Evolutionary conservation across 306 rosid genomes (phyloP).

Genomic region (Astragalus membranaceus): DNA sequence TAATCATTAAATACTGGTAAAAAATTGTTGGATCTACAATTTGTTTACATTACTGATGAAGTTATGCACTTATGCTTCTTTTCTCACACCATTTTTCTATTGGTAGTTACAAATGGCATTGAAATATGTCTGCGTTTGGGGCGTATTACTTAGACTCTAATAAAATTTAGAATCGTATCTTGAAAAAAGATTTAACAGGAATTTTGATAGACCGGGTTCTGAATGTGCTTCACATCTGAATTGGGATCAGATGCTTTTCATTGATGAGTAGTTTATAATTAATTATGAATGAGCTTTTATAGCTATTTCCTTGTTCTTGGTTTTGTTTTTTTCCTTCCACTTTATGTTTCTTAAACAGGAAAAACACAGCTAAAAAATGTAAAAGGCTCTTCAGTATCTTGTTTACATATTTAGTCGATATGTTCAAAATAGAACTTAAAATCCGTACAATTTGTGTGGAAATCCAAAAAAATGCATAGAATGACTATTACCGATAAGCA

Average conservation of each 20-base stretch:
- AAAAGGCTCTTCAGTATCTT: neutral
- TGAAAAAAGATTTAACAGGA: neutral
- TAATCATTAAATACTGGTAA: neutral
- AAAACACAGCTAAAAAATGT: neutral
- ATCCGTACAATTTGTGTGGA: neutral
- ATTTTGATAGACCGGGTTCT: neutral
- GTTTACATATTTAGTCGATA: neutral
- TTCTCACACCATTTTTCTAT: conserved; percentile 1
- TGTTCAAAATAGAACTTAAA: neutral
- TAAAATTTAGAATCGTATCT: neutral
- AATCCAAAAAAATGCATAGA: neutral
- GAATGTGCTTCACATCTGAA: neutral
- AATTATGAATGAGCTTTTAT: neutral
- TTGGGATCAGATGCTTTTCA: neutral
- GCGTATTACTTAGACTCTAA: neutral
- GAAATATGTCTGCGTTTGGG: neutral
- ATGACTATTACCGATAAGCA: neutral
- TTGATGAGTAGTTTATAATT: conserved; percentile 8
- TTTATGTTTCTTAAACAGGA: neutral
- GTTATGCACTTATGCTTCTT: neutral
- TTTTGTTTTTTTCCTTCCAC: neutral
- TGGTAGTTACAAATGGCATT: neutral
- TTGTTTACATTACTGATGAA: neutral
- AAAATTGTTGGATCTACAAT: conserved; percentile 6
- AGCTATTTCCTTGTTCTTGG: neutral